These are phyloP conservation scores for Eragrostis nindensis DNA, from an alignment of 176 grass and related monocot genomes.

Conservation along the genomic window DNA sequence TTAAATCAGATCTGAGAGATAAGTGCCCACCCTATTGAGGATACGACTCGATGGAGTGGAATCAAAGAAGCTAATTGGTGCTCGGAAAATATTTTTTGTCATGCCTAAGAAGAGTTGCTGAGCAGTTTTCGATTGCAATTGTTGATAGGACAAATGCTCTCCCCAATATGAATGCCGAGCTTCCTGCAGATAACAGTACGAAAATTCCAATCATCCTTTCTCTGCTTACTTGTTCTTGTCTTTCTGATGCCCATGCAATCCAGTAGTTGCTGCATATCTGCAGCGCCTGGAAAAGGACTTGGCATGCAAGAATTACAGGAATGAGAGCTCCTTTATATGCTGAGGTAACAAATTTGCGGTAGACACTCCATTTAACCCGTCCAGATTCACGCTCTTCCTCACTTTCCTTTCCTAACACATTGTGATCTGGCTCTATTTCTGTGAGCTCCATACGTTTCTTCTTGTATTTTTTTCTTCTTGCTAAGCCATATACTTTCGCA, in stretches of 20 bases:
- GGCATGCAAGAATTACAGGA: conserved; percentile 69
- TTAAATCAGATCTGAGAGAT: conserved; percentile 11
- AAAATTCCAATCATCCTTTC: conserved; percentile 74
- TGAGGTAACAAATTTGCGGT: conserved; percentile 75
- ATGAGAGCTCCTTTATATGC: conserved; percentile 69
- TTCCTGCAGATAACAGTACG: conserved; percentile 67
- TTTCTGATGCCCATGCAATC: conserved; percentile 85
- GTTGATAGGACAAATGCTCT: conserved; percentile 77
- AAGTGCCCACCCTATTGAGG: conserved; percentile 73
- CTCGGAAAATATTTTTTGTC: conserved; percentile 68
- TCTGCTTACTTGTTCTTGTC: conserved; percentile 62
- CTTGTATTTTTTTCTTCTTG: conserved; percentile 43
- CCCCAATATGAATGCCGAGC: conserved; percentile 77
- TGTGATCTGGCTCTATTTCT: conserved; percentile 52
- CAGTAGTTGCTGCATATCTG: conserved; percentile 96
- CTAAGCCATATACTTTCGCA: conserved; percentile 42
- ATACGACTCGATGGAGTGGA: conserved; percentile 80
- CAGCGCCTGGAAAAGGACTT: conserved; percentile 75
- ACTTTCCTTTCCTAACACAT: conserved; percentile 43
- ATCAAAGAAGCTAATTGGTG: conserved; percentile 85
- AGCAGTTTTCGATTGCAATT: conserved; percentile 83
- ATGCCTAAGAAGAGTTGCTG: conserved; percentile 73
- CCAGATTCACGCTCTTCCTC: conserved; percentile 87
- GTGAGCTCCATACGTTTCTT: conserved; percentile 47
- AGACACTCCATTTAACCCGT: conserved; percentile 80